These are phyloP conservation scores for Malassezia slooffiae DNA, from an alignment of 1,284 basidiomycete species.

Conservation along the genomic window DNA sequence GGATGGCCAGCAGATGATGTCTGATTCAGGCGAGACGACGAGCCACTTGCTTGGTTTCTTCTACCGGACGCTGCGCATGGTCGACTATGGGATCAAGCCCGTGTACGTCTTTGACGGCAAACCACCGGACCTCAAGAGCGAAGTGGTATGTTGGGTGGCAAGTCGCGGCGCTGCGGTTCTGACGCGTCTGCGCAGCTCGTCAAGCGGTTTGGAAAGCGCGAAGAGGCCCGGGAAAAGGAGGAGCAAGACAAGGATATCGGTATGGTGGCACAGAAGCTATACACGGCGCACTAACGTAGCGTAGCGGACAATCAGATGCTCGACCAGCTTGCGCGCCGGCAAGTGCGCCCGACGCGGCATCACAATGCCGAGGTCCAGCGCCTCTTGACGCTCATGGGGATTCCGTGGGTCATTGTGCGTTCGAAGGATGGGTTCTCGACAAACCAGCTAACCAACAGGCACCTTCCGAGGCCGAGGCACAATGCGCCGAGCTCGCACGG, in stretches of 20 bases:
- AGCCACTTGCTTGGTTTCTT: slow-evolving; percentile 98
- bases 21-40: slow-evolving; percentile 80
- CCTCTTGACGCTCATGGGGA: slow-evolving; percentile 86
- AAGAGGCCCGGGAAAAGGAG: slow-evolving; percentile 84
- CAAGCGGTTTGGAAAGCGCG: slow-evolving; percentile 78
- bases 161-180: too few relatives aligned
- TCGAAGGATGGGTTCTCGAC: neutral
- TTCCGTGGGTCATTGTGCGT: slow-evolving; percentile 61
- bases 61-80: slow-evolving; percentile 71
- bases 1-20: slow-evolving; percentile 92
- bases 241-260: slow-evolving; percentile 94
- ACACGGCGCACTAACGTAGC: too few relatives aligned
- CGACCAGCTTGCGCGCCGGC: slow-evolving; percentile 77
- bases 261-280: slow-evolving; percentile 11
- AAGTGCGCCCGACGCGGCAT: slow-evolving; percentile 86
- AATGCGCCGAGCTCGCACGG: slow-evolving; percentile 90
- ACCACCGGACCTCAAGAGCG: slow-evolving; percentile 90
- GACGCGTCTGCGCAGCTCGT: slow-evolving; percentile 55
- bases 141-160: slow-evolving; percentile 72
- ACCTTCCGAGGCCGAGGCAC: slow-evolving; percentile 94
- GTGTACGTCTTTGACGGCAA: slow-evolving; percentile 98
- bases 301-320: slow-evolving; percentile 62
- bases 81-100: slow-evolving; percentile 98
- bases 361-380: slow-evolving; percentile 92
- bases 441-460: slow-evolving; percentile 49